Evolutionary conservation across 345 rosid genomes (phyloP), one percentile per base, ranked within the genome.

Genomic region (Aethionema arabicum): DNA sequence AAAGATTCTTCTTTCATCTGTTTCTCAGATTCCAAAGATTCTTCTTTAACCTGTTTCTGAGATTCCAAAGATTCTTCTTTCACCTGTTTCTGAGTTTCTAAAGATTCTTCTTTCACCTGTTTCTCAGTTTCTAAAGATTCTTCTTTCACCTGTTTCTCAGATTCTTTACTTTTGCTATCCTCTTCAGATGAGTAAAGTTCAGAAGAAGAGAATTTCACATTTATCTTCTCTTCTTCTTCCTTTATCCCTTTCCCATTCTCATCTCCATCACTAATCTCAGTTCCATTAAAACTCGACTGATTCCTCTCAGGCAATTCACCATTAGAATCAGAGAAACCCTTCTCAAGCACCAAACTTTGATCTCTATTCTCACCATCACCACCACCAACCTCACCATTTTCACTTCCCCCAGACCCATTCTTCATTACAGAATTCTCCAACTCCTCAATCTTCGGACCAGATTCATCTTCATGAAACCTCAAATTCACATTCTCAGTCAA

Each of bases 281-380:
- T 72, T 43, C 75, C 46, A 63, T 67, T 72, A 12, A 80, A 74
- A 75, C 59, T 60, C 36, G 66, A 56, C 43, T 44, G 74, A 37
- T 63, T 69, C 52, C 74, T 49, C 75, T 70, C 78, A 51, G 84
- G 70, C 63, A 73, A 83, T 52, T 74, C 72, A 65, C 75, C 77
- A 45, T 70, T 71, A 50, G 77, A 61, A 65, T 48, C 83, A 12
- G 80, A 73, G 30, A 69, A 77, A 0, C 75, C 68, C 30, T 80
- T 80, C 40, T 57, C 70, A 41, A 31, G 59, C 44, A 68, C 78
- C 59, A 60, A 81, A 73, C 56, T 63, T 44, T 36, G 59, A 59
- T 21, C 27, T 21, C 27, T 21, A 21, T 21, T 21, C 52, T 33
- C 68, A 53, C 31, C 73, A 37, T 70, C 76, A 56, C 16, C 70